phyloP scores from a whole-genome alignment of 2,329 filamentous ascomycete species.

The Apiospora pterosperma region DNA sequence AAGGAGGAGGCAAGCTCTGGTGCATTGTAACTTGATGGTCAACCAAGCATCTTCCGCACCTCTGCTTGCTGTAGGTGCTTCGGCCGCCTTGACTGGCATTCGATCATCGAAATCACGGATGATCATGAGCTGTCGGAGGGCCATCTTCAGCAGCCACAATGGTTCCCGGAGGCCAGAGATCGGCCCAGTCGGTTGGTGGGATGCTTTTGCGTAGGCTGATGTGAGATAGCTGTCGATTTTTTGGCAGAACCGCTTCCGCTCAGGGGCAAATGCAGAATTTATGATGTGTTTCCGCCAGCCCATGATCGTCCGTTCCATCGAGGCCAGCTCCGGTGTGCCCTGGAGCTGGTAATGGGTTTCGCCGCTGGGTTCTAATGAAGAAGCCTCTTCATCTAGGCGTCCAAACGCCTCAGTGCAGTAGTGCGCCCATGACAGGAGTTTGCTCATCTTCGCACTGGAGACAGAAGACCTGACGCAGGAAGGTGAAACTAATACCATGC shows the following conservation, averaged over 20 bases:
- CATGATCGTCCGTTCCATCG: neutral
- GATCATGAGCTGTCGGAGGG: neutral
- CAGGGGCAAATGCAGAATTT: neutral
- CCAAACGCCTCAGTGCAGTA: neutral
- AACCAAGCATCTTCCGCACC: neutral
- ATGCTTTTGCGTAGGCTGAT: slow-evolving; percentile 1
- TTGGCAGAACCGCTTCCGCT: slow-evolving; percentile 1
- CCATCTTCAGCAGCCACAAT: neutral
- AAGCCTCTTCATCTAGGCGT: neutral
- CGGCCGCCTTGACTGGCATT: neutral
- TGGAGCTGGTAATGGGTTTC: neutral
- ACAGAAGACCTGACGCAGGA: neutral
- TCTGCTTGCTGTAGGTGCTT: neutral
- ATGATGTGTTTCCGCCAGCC: neutral
- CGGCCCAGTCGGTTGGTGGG: neutral
- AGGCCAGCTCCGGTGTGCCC: neutral
- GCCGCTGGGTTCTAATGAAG: neutral
- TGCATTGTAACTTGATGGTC: neutral
- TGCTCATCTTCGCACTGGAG: neutral
- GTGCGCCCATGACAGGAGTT: neutral
- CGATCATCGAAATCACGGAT: neutral
- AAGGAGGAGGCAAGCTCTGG: neutral
- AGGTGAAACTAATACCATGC: neutral
- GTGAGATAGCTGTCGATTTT: slow-evolving; percentile 3
- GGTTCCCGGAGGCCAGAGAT: slow-evolving; percentile 4